Evolutionary conservation across 2,329 filamentous ascomycete species (phyloP), one percentile per base, ranked within the genome.

Genomic region (Aspergillus nomiae): DNA sequence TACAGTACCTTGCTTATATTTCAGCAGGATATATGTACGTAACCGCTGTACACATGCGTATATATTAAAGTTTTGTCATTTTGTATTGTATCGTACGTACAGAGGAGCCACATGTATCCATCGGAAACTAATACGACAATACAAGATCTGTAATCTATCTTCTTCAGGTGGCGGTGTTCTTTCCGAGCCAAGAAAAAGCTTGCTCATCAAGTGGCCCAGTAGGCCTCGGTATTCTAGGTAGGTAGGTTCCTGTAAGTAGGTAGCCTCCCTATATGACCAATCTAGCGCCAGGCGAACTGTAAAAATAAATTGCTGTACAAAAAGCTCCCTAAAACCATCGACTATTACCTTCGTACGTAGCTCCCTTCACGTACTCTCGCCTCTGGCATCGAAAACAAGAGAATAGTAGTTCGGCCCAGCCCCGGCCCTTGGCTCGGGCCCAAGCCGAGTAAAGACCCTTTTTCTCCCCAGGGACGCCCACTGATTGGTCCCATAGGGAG

Each of bases 161-260:
- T 46, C 32, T 28, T 59, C 36, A 41, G 36, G 62, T 61, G 59
- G 59, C 59, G 62, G 62, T 38, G 45, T 61, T 61, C 60, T 34
- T 56, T 65, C 60, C 54, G 32, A 60, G 62, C 62, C 59, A 62
- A 64, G 62, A 58, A 63, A 53, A 64, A 64, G 62, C 62, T 64
- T 64, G 59, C 62, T 61, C 59, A 58, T 34, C 28, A 58, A 56
- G 54, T 61, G 56, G 41, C 55, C 59, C 28, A 38, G 28, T 46
- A 45, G n/a, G 26, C 51, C 57, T 60, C 57, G 59, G 53, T 45
- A 50, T 46, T 48, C 16, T 34, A 7, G 30, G 30, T 12, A 14
- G 19, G 26, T 28, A 8, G 28, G 38, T 38, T 14, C 32, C 21
- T 11, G 57, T 51, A 4, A 5, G 26, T 28, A 4, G 2, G 26